Evolutionary conservation across 805 yeast genomes (phyloP).

Genomic region (Yarrowia sp.): DNA sequence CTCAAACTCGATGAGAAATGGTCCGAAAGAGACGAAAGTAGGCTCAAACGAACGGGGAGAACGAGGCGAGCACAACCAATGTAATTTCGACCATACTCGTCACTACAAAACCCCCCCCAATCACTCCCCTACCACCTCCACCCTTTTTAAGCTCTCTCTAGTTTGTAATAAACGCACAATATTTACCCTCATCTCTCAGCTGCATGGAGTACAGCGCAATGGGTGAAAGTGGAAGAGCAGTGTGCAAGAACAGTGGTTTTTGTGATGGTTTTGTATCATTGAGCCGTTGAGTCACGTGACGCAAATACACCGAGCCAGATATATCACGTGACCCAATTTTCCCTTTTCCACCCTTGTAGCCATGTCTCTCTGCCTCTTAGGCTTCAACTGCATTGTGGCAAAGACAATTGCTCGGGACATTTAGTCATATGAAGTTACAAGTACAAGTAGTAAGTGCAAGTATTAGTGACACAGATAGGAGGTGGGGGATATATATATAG

Average conservation of each 20-base stretch:
- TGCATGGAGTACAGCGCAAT: constrained; percentile 18
- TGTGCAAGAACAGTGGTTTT: not conserved
- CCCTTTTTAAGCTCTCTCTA: not conserved
- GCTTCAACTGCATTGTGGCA: not conserved
- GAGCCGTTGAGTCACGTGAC: not conserved
- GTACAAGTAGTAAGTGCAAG: no score
- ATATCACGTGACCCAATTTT: not conserved
- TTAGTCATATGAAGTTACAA: no score
- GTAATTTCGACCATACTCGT: not conserved
- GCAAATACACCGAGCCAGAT: no score
- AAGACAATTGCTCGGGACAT: not conserved
- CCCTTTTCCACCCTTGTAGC: no score
- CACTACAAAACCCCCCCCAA: not conserved
- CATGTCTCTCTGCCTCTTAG: not conserved
- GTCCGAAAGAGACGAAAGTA: no score
- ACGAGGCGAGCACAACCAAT: no score
- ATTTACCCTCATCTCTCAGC: constrained; percentile 6
- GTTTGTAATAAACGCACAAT: constrained; percentile 16
- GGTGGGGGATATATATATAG: not conserved
- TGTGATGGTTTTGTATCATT: not conserved
- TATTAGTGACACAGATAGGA: not conserved
- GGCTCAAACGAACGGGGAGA: no score
- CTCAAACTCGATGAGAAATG: no score
- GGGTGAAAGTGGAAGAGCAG: not conserved
- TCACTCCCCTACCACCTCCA: no score